These are phyloP conservation scores for Combretum micranthum DNA, from an alignment of 345 rosid species.

Conservation along the genomic window DNA sequence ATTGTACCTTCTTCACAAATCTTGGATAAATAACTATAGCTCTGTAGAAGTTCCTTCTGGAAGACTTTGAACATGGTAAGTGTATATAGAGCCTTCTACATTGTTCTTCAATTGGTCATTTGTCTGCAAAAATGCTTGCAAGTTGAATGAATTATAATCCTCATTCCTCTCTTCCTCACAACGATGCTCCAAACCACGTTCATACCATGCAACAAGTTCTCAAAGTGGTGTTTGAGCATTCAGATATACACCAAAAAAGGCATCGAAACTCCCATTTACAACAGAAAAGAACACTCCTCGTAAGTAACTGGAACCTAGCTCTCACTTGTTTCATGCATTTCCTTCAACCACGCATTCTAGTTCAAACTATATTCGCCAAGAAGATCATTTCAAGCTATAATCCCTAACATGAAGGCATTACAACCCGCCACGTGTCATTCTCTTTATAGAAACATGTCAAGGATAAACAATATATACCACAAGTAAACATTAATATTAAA, in stretches of 20 bases:
- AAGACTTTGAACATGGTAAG: slow-evolving; percentile 59
- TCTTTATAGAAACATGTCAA: no score
- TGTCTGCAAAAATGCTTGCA: slow-evolving; percentile 62
- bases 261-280: slow-evolving; percentile 36
- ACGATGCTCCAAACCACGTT: slow-evolving; percentile 55
- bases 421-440: no score
- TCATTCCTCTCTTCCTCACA: slow-evolving; percentile 78
- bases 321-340: slow-evolving; percentile 61
- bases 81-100: slow-evolving; percentile 76
- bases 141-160: slow-evolving; percentile 65
- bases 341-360: slow-evolving; percentile 64
- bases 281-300: slow-evolving; percentile 70
- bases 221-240: slow-evolving; percentile 44
- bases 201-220: slow-evolving; percentile 58
- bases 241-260: slow-evolving; percentile 58
- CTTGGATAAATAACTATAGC: slow-evolving; percentile 53
- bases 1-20: slow-evolving; percentile 69
- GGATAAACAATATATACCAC: no score
- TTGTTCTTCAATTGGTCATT: slow-evolving; percentile 83
- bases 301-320: slow-evolving; percentile 75
- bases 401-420: no score
- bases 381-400: slow-evolving; percentile 49
- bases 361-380: slow-evolving; percentile 50
- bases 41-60: slow-evolving; percentile 70
- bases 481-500: no score